These are phyloP conservation scores for Mycena olivaceomarginata DNA, from an alignment of 768 basidiomycete genomes.

Conservation along the genomic window DNA sequence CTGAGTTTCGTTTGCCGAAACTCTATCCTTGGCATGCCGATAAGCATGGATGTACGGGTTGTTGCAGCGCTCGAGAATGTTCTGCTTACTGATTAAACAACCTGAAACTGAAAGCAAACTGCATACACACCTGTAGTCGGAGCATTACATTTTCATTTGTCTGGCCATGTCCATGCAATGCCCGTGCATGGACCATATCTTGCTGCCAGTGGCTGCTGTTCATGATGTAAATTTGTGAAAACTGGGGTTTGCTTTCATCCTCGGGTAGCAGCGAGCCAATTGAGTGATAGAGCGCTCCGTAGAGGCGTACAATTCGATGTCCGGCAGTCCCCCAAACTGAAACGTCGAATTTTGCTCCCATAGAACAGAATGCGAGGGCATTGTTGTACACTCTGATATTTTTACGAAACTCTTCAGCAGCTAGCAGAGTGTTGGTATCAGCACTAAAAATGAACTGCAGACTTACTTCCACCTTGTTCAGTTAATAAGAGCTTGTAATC, in stretches of 20 bases:
- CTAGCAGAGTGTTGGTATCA: too few species aligned
- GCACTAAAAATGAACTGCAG: too few species aligned
- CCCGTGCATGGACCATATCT: neutral
- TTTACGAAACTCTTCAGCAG: too few species aligned
- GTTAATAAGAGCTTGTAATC: too few species aligned
- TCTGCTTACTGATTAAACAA: neutral
- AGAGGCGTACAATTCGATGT: neutral
- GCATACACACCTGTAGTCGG: neutral
- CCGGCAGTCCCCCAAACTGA: neutral
- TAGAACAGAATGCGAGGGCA: neutral
- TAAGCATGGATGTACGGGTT: neutral
- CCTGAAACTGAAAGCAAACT: neutral
- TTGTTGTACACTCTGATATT: too few species aligned
- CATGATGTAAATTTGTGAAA: conserved; percentile 17
- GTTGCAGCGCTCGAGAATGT: neutral
- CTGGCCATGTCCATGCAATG: neutral
- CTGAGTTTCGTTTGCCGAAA: neutral
- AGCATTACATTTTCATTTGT: neutral
- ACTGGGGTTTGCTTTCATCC: neutral
- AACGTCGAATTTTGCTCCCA: neutral
- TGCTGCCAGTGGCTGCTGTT: neutral
- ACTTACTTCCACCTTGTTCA: too few species aligned
- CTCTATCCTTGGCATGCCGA: conserved; percentile 1
- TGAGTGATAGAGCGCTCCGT: conserved; percentile 1
- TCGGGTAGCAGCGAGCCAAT: conserved; percentile 5